Base-by-base conservation (phyloP, 108 stramenopile genomes). In the Cyclotella choctawhatcheeana region DNA sequence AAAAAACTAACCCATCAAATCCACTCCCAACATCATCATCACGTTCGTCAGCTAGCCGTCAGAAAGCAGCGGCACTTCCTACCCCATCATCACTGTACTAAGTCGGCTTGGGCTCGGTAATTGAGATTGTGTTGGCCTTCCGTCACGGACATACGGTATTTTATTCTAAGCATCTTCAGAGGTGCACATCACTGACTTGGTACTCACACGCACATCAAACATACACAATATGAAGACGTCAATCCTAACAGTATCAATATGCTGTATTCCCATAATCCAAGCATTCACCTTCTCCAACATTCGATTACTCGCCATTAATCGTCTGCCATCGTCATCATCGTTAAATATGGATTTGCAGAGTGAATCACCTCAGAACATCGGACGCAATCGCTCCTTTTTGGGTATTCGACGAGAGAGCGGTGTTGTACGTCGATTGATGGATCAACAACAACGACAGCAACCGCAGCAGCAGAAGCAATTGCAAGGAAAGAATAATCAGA, bases 401-500 rank as follows among this genome's bases (percentile, higher is more conserved):
- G 75, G 80, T 0, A 27, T 81, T 25, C 74, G 80, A 34, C 74
- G 80, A 58, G 80, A 71, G n/a, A 63, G 55, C 29, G 80, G 80
- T 2, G 27, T 44, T 13, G 14, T 80, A 52, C 59, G 79, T 32
- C 79, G 79, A 3, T 71, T 71, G 67, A 26, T 68, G 47, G 31
- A 58, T 10, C 37, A 64, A 10, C 72, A 73, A 17, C n/a, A n/a
- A n/a, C n/a, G n/a, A n/a, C n/a, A n/a, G n/a, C n/a, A n/a, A n/a
- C n/a, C n/a, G n/a, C n/a, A n/a, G n/a, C n/a, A n/a, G n/a, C n/a
- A n/a, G n/a, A n/a, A n/a, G n/a, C n/a, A n/a, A n/a, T n/a, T n/a
- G n/a, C n/a, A n/a, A n/a, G n/a, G n/a, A n/a, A 32, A 26, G 43
- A 8, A 44, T 6, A 2, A 34, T 1, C 8, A 30, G 27, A 25